phyloP scores from a whole-genome alignment of 73 alveolate species.

The Paraurostyla sp. region DNA sequence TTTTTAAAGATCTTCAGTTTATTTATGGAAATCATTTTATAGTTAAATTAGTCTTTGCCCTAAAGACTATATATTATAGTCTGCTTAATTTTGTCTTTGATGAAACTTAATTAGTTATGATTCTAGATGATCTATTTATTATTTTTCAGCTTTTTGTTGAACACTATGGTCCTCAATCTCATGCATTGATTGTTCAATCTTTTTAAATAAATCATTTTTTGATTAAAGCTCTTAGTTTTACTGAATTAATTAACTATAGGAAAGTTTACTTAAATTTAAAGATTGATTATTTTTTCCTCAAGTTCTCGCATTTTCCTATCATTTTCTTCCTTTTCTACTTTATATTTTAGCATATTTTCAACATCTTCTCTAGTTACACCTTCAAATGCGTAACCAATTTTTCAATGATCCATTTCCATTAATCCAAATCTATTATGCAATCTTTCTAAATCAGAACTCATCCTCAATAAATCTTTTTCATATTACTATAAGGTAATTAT shows the following conservation, averaged over 20 bases:
- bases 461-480: neutral
- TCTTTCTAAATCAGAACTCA: neutral
- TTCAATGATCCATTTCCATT: constrained; percentile 17
- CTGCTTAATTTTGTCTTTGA: neutral
- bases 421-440: neutral
- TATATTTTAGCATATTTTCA: neutral
- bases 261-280: neutral
- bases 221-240: neutral
- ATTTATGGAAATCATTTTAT: neutral
- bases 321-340: constrained; percentile 11
- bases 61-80: neutral
- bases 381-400: neutral
- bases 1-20: neutral
- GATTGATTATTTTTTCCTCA: neutral
- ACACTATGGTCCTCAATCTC: neutral
- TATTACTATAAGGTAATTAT: neutral
- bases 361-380: constrained; percentile 22
- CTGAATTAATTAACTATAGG: no score
- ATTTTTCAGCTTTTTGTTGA: neutral
- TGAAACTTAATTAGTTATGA: neutral
- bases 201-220: neutral
- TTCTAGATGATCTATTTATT: neutral
- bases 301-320: neutral
- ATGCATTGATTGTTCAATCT: constrained; percentile 13
- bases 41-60: neutral